These are phyloP conservation scores for Podosphaera aphanis DNA, from an alignment of 2,329 filamentous ascomycete species.

Conservation along the genomic window DNA sequence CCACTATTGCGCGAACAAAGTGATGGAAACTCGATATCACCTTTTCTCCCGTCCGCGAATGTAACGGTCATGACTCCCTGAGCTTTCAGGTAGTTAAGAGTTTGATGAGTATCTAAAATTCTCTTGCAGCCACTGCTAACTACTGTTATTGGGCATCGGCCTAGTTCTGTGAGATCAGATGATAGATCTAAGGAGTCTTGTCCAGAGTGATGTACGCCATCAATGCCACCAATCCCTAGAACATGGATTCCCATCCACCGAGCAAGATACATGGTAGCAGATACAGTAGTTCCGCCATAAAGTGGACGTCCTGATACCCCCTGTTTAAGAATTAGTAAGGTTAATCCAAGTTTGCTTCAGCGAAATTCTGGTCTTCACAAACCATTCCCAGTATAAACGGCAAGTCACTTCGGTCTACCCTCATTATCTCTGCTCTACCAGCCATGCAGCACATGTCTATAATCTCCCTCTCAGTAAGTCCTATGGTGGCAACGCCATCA, in stretches of 20 bases:
- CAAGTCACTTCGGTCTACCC: slow-evolving; percentile 72
- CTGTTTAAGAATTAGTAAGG: slow-evolving; percentile 17
- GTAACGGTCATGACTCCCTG: slow-evolving; percentile 66
- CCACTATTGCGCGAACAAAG: slow-evolving; percentile 87
- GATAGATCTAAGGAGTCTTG: slow-evolving; percentile 81
- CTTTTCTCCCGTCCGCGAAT: slow-evolving; percentile 59
- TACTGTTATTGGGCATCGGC: slow-evolving; percentile 69
- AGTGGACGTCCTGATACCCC: slow-evolving; percentile 39
- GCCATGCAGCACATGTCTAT: slow-evolving; percentile 42
- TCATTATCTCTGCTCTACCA: slow-evolving; percentile 43
- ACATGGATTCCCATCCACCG: slow-evolving; percentile 70
- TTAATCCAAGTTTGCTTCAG: background rate
- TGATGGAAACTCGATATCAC: slow-evolving; percentile 62
- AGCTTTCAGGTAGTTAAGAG: slow-evolving; percentile 53
- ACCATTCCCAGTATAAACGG: slow-evolving; percentile 60
- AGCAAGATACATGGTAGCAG: slow-evolving; percentile 79
- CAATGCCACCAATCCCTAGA: slow-evolving; percentile 84
- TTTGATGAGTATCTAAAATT: slow-evolving; percentile 77
- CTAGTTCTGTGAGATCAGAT: slow-evolving; percentile 82
- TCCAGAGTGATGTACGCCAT: slow-evolving; percentile 77
- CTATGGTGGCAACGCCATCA: slow-evolving; percentile 61
- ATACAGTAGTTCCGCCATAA: slow-evolving; percentile 80
- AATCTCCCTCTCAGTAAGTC: slow-evolving; percentile 49
- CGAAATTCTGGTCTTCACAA: slow-evolving; percentile 14
- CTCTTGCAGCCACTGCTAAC: slow-evolving; percentile 85